A percentile compares a stretch with the other conserved stretches of the same genome.
Conservation (phyloP, 345 rosid species). For the Brassica cretica region DNA sequence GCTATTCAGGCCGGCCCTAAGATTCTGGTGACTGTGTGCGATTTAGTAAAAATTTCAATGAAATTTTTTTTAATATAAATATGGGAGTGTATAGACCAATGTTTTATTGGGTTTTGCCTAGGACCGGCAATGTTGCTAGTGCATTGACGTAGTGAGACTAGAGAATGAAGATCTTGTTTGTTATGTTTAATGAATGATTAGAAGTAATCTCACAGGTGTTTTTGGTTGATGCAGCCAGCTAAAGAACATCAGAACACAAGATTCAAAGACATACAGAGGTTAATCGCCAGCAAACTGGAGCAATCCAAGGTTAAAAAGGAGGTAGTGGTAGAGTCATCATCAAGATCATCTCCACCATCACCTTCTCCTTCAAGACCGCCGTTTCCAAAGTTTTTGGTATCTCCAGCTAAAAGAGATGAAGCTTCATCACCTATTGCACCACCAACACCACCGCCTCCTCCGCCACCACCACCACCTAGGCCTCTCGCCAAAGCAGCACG, state of each 20-base stretch:
- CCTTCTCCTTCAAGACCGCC: constrained; percentile 37
- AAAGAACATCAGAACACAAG: constrained; percentile 52
- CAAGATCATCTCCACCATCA: constrained; percentile 34
- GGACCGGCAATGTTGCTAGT: too few species aligned
- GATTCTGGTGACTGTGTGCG: too few species aligned
- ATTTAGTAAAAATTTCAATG: too few species aligned
- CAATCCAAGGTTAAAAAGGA: constrained; percentile 50
- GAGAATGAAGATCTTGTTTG: neutral
- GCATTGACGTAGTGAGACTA: constrained; percentile 7
- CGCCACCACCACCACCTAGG: constrained; percentile 56
- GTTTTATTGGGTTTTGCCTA: too few species aligned
- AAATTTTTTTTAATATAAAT: too few species aligned
- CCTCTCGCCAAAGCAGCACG: constrained; percentile 52
- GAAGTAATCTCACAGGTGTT: constrained; percentile 19
- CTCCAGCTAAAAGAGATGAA: constrained; percentile 39
- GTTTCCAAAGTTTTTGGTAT: constrained; percentile 34
- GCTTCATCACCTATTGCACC: constrained; percentile 44
- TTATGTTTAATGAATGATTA: neutral
- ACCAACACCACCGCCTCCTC: constrained; percentile 68
- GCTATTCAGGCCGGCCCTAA: too few species aligned
- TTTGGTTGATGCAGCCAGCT: constrained; percentile 40
- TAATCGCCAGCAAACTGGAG: constrained; percentile 68
- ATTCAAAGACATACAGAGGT: constrained; percentile 74
- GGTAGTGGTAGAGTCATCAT: constrained; percentile 39
- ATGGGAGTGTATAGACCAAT: too few species aligned